Evolutionary conservation across 2,329 filamentous ascomycete genomes (phyloP).

Genomic region (Ophiobolus disseminans): DNA sequence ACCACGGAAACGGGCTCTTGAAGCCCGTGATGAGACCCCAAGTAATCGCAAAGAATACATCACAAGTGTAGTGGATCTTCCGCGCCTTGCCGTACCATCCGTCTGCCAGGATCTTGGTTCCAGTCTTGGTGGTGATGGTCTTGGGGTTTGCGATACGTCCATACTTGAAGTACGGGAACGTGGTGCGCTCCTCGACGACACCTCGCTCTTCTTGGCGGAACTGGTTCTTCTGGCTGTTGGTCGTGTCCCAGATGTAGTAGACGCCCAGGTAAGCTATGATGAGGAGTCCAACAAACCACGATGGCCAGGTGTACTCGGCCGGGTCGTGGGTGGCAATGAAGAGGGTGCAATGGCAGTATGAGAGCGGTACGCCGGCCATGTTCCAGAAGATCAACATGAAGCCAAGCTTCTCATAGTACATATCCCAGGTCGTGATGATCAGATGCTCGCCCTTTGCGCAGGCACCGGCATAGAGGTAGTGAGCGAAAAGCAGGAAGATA

Average conservation of each 20-base stretch:
- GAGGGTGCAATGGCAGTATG: slow-evolving; percentile 92
- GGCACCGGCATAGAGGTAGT: slow-evolving; percentile 90
- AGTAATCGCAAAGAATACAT: slow-evolving; percentile 76
- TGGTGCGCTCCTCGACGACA: slow-evolving; percentile 70
- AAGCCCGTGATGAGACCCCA: slow-evolving; percentile 88
- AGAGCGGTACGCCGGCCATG: slow-evolving; percentile 86
- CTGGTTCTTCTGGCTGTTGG: slow-evolving; percentile 92
- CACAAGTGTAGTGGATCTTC: slow-evolving; percentile 83
- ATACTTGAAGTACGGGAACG: slow-evolving; percentile 92
- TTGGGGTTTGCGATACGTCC: slow-evolving; percentile 81
- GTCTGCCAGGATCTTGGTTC: slow-evolving; percentile 79
- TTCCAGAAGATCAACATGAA: slow-evolving; percentile 99
- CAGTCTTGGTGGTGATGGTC: slow-evolving; percentile 74
- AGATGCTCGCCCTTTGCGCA: slow-evolving; percentile 92
- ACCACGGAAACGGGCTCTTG: slow-evolving; percentile 84
- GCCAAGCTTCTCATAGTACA: slow-evolving; percentile 96
- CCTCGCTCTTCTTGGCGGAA: slow-evolving; percentile 84
- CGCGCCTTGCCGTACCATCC: slow-evolving; percentile 80
- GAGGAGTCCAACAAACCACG: slow-evolving; percentile 68
- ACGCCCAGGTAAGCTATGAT: slow-evolving; percentile 78
- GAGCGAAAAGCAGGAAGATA: slow-evolving; percentile 82
- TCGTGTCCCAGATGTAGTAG: slow-evolving; percentile 93
- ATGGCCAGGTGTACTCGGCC: slow-evolving; percentile 77
- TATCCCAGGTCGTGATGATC: slow-evolving; percentile 91
- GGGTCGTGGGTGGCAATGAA: slow-evolving; percentile 87